Evolutionary conservation across 1,139 yeast species (phyloP), one percentile per base, ranked within the genome.

Genomic region (Meyerozyma athensensis): DNA sequence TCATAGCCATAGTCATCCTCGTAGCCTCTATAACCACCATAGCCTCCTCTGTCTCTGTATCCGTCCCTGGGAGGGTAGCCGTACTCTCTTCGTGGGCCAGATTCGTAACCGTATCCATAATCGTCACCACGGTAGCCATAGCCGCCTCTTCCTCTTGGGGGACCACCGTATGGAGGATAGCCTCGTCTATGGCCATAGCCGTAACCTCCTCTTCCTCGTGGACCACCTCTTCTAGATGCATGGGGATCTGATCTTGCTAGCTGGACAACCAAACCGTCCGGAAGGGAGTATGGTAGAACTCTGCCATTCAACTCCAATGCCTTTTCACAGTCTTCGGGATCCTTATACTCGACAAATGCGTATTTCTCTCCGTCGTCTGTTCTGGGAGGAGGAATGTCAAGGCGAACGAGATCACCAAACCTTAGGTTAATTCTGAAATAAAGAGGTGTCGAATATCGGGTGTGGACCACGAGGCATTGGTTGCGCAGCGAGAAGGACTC

Each of bases 271-370:
- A 78, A 61, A 3, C 74, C 73, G 9, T 47, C 53, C 43, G 48
- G 56, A 47, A 46, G 54, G 42, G 68, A 61, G 61, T 50, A 74
- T 34, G 56, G 74, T 48, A 59, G 65, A 40, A 45, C 54, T 53
- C 72, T 70, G 18, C 72, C 73, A 45, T 76, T 72, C 49, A 78
- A 58, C 37, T 70, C 72, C 35, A 80, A 56, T 10, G 86, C 86
- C 37, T 70, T 71, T 49, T 78, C 81, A 47, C 86, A 81, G 51
- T 79, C 83, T 44, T 76, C 76, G 14, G 65, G 56, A 40, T 68
- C 74, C 50, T 76, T 74, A 53, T 72, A 82, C 53, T 81, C 86
- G 23, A 82, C 86, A 59, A 81, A 82, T n/a, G 87, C 89, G 50
- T 72, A 81, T 47, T 81, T 80, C 48, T 77, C 71, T 34, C 82